Evolutionary conservation across 2,329 filamentous ascomycete genomes (phyloP), one percentile per base, ranked within the genome.

Genomic region (Fusarium sp.): DNA sequence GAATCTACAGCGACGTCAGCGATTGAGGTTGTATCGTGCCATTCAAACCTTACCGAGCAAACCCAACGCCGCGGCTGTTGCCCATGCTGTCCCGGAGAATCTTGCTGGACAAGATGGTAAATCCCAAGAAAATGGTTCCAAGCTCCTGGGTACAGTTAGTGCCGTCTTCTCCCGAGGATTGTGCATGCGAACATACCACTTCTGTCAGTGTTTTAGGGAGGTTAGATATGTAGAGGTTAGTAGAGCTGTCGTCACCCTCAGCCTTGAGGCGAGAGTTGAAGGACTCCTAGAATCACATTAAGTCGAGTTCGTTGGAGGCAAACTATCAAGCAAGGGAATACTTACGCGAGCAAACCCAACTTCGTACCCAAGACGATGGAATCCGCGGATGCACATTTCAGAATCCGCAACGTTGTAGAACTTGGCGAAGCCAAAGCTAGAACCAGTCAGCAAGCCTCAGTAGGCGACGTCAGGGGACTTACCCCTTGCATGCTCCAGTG

Each of bases 201-300:
- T 99, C 97, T 62, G 94, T 97, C 88, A 97, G 91, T 72, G 92
- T 91, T 84, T 96, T 95, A 38, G 96, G 96, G 52, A 99, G 89
- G 84, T 98, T 99, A 31, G 97, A 99, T 72, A 98, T 95, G 84
- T 99, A 99, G 73, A 99, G 90, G 82, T 99, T 99, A 74, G 96
- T 98, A 56, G 97, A 98, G 47, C 84, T 80, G 62, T 93, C 93
- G 79, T 99, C 96, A 65, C 95, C 93, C 80, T 98, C 94, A 54
- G 96, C 96, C 88, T 99, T 98, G 78, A 99, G 93, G 77, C 97
- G 95, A 76, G 95, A 95, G 84, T 99, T 99, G 86, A 98, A 98
- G 22, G 96, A 98, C 87, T 98, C 96, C 93, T 97, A 67, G 13
- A 24, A 8, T 34, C n/a, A 40, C 24, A 47, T 72, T 59, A 76